Conservation (phyloP, 1,284 basidiomycete genomes). For the Macrocybe sp. region DNA sequence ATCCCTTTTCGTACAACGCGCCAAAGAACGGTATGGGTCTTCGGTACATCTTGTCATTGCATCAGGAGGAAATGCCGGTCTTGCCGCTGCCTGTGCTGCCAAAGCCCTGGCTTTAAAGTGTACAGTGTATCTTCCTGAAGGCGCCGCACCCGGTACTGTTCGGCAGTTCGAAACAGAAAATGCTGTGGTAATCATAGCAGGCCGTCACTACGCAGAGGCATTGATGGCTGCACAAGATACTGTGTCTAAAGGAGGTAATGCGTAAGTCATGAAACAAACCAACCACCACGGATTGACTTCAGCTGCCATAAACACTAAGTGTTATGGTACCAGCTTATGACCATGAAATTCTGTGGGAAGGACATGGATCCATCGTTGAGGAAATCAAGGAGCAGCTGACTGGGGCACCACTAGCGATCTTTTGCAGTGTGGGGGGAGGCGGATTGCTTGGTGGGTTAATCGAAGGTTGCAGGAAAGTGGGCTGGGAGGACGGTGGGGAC, state of each 20-base stretch:
- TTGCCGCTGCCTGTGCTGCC: constrained; percentile 63
- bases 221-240: background rate
- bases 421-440: constrained; percentile 73
- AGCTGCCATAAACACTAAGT: constrained; percentile 26
- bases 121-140: constrained; percentile 61
- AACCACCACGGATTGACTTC: background rate
- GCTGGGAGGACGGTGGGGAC: constrained; percentile 60
- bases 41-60: constrained; percentile 59
- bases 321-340: constrained; percentile 69
- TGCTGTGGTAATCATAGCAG: constrained; percentile 24
- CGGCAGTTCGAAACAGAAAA: constrained; percentile 45
- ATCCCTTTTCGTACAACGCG: constrained; percentile 52
- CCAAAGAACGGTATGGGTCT: constrained; percentile 43
- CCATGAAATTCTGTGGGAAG: constrained; percentile 62
- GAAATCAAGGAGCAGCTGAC: constrained; percentile 56
- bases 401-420: constrained; percentile 59
- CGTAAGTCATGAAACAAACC: constrained; percentile 20
- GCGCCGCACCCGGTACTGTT: constrained; percentile 42
- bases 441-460: constrained; percentile 68
- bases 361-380: constrained; percentile 63
- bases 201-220: constrained; percentile 1
- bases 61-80: constrained; percentile 70
- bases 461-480: constrained; percentile 50
- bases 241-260: background rate
- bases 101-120: constrained; percentile 49